These are phyloP conservation scores for Pseudohalonectria lignicola DNA, from an alignment of 2,329 filamentous ascomycete species.

Conservation along the genomic window DNA sequence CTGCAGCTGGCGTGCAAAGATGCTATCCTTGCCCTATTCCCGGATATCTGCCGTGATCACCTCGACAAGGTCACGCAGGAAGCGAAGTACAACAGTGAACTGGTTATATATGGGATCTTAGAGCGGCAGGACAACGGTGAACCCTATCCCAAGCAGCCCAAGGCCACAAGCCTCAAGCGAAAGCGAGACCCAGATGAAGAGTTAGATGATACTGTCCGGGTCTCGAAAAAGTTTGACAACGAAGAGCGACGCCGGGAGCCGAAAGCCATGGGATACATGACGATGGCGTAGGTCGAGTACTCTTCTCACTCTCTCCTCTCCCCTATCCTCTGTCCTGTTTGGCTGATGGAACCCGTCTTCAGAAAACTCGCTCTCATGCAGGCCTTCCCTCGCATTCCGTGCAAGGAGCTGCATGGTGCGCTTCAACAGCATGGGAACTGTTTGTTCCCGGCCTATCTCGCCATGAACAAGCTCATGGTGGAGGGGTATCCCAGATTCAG, in stretches of 20 bases:
- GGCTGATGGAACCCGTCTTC: not conserved
- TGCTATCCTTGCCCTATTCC: conserved; percentile 24
- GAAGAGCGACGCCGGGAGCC: conserved; percentile 8
- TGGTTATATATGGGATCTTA: conserved; percentile 25
- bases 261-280: conserved; percentile 8
- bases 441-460: conserved; percentile 23
- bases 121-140: conserved; percentile 25
- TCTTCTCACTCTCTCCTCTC: not conserved
- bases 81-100: conserved; percentile 16
- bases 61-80: conserved; percentile 17
- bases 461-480: conserved; percentile 17
- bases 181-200: conserved; percentile 20
- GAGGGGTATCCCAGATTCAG: conserved; percentile 5
- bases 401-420: conserved; percentile 12
- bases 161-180: conserved; percentile 21
- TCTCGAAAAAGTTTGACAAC: conserved; percentile 10
- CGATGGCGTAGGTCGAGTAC: conserved; percentile 2
- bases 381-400: conserved; percentile 21
- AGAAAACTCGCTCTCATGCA: conserved; percentile 17
- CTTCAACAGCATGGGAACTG: conserved; percentile 12
- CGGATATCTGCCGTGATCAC: conserved; percentile 31
- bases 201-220: conserved; percentile 4
- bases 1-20: conserved; percentile 14
- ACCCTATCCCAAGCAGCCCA: conserved; percentile 21
- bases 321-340: too few relatives aligned